These are phyloP conservation scores for Phytopythium kandeliae DNA, from an alignment of 352 stramenopile genomes.

Conservation along the genomic window DNA sequence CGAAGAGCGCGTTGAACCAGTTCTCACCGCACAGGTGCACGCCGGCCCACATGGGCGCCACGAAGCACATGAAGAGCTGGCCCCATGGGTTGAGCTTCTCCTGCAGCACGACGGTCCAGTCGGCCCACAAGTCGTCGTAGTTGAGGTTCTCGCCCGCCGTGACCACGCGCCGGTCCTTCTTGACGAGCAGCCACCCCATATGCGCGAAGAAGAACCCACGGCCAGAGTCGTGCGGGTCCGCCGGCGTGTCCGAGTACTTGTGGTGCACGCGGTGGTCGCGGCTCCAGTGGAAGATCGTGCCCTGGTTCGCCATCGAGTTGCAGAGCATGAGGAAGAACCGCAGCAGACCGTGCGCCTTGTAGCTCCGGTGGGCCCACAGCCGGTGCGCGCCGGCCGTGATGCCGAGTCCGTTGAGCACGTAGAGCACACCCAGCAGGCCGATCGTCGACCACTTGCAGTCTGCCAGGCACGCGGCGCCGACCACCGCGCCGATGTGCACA, in stretches of 20 bases:
- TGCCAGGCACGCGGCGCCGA: constrained; percentile 77
- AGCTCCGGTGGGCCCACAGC: constrained; percentile 96
- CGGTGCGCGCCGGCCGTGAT: constrained; percentile 96
- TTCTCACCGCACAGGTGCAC: constrained; percentile 85
- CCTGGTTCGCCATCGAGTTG: constrained; percentile 96
- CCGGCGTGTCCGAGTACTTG: constrained; percentile 94
- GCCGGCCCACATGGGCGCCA: constrained; percentile 90
- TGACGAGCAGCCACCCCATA: constrained; percentile 97
- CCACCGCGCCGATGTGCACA: constrained; percentile 86
- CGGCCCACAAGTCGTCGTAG: constrained; percentile 95
- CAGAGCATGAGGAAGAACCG: constrained; percentile 95
- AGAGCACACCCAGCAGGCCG: constrained; percentile 87
- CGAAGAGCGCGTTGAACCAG: constrained; percentile 94
- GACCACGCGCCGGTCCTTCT: constrained; percentile 92
- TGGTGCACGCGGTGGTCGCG: constrained; percentile 97
- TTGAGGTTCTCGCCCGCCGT: constrained; percentile 90
- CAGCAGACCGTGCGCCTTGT: constrained; percentile 89
- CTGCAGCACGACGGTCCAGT: constrained; percentile 95
- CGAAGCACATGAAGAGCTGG: constrained; percentile 97
- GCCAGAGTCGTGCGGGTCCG: constrained; percentile 91
- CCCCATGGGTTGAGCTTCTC: constrained; percentile 97
- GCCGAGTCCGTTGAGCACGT: constrained; percentile 92
- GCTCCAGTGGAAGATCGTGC: constrained; percentile 96
- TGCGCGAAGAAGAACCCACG: constrained; percentile 97
- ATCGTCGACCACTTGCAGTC: constrained; percentile 83